A percentile compares a stretch with the other conserved stretches of the same genome.
Evolutionary conservation across 257 asterid genomes (phyloP).

Genomic region (Plectranthus barbatus): DNA sequence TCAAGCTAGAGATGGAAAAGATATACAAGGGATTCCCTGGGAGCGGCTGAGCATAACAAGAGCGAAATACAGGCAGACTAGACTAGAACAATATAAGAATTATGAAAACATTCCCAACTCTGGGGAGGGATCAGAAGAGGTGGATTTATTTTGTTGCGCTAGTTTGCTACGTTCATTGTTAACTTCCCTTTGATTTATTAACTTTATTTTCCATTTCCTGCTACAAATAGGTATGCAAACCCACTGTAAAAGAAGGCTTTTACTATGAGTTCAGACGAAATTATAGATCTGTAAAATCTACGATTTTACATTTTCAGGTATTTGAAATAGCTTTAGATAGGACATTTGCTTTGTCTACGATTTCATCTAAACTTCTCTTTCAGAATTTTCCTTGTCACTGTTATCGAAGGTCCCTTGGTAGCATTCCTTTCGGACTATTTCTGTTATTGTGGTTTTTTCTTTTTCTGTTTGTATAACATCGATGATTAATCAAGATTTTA

Average conservation of each 20-base stretch:
- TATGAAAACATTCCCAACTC: slow-evolving; percentile 69
- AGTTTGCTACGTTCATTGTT: background rate
- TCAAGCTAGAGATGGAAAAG: slow-evolving; percentile 81
- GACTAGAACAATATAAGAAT: slow-evolving; percentile 77
- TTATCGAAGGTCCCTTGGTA: background rate
- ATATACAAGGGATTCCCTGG: slow-evolving; percentile 98
- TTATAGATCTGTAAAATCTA: slow-evolving; percentile 83
- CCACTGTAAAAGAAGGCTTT: slow-evolving; percentile 45
- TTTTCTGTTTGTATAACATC: background rate
- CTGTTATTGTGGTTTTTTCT: background rate
- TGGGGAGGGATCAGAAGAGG: slow-evolving; percentile 70
- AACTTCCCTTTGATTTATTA: background rate
- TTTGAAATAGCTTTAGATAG: background rate
- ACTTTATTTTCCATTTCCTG: background rate
- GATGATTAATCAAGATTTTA: background rate
- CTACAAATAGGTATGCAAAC: slow-evolving; percentile 53
- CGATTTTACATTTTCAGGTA: slow-evolving; percentile 94
- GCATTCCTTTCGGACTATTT: background rate
- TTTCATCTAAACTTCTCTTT: no score
- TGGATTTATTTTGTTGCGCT: slow-evolving; percentile 12
- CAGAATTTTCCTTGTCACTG: background rate
- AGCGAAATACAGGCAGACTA: slow-evolving; percentile 68
- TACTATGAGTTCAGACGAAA: slow-evolving; percentile 71
- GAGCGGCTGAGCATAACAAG: slow-evolving; percentile 77
- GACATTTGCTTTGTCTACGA: background rate